phyloP scores from a whole-genome alignment of 1,284 basidiomycete species.

The Sanghuangporus sanghuang region DNA sequence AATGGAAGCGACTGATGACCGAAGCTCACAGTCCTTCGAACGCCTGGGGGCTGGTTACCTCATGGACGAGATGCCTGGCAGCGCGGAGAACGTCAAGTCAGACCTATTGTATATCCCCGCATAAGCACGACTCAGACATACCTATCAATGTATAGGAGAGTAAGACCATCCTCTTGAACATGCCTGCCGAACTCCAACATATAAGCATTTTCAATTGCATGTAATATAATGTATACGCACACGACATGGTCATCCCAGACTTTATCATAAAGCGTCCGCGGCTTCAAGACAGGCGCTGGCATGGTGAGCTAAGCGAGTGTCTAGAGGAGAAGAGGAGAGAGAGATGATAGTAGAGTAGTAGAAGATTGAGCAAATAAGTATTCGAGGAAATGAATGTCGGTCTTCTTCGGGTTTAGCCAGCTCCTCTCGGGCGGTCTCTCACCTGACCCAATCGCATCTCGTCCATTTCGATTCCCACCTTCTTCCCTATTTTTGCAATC shows the following conservation, averaged over 20 bases:
- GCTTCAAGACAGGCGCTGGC: conserved; percentile 11
- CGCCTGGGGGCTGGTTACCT: conserved; percentile 95
- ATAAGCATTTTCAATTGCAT: neutral
- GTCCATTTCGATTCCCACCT: neutral
- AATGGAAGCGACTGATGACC: neutral
- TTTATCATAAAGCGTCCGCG: conserved; percentile 72
- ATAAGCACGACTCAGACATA: conserved; percentile 29
- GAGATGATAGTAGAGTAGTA: neutral
- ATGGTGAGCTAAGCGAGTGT: neutral
- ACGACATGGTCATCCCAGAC: conserved; percentile 96
- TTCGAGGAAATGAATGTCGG: conserved; percentile 78
- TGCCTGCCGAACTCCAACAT: conserved; percentile 39
- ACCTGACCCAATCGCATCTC: neutral
- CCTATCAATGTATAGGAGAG: conserved; percentile 92
- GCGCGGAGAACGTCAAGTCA: neutral
- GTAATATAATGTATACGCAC: conserved; percentile 37
- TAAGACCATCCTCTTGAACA: conserved; percentile 76
- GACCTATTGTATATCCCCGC: neutral
- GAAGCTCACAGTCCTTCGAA: conserved; percentile 83
- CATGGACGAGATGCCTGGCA: conserved; percentile 85
- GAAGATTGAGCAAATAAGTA: neutral
- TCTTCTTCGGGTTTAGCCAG: conserved; percentile 1
- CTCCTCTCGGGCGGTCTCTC: neutral
- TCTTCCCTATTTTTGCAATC: neutral
- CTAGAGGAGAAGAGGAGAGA: neutral